phyloP scores from a whole-genome alignment of 169 alveolate species.

The Miamiensis avidus region DNA sequence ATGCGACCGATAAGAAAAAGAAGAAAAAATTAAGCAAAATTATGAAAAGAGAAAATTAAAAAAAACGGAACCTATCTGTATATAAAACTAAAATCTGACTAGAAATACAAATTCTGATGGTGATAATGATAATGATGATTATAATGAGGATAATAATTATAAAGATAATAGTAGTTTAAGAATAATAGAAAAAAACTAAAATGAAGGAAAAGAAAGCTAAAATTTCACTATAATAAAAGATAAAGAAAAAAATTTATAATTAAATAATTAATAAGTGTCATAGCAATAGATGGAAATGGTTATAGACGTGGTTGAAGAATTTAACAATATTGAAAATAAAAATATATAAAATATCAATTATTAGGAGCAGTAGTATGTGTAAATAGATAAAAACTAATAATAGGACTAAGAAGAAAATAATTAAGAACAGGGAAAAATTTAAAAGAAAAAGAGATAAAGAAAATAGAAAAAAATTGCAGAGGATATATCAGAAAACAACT shows the following conservation, averaged over 20 bases:
- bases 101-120: background rate
- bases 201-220: background rate
- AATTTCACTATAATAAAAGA: too few species aligned
- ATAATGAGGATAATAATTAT: too few species aligned
- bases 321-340: background rate
- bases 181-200: background rate
- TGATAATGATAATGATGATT: background rate
- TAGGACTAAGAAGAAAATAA: background rate
- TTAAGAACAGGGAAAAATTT: background rate
- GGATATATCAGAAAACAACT: background rate
- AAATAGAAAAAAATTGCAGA: too few species aligned
- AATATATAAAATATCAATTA: too few species aligned
- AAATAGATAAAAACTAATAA: background rate
- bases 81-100: background rate
- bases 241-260: too few species aligned
- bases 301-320: too few species aligned
- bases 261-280: too few species aligned
- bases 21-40: background rate
- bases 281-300: too few species aligned
- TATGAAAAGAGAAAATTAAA: background rate
- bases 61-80: too few species aligned
- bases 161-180: background rate
- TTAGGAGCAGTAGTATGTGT: background rate
- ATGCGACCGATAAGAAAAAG: background rate
- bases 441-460: too few species aligned